These are phyloP conservation scores for Xylaria sp. DNA, from an alignment of 2,329 filamentous ascomycete species.

Conservation along the genomic window DNA sequence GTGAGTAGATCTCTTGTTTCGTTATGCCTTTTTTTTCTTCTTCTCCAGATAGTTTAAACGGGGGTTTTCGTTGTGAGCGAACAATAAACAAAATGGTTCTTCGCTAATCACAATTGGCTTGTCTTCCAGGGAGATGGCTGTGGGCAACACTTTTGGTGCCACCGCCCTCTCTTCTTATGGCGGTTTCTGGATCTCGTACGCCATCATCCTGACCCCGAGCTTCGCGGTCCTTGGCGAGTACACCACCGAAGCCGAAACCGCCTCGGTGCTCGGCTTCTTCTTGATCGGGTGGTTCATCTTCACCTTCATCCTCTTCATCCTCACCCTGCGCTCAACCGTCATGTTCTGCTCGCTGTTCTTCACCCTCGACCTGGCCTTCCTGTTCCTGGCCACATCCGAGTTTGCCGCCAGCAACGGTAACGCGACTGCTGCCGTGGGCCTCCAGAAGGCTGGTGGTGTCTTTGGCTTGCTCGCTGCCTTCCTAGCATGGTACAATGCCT, in stretches of 20 bases:
- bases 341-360: slow-evolving; percentile 84
- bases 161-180: slow-evolving; percentile 85
- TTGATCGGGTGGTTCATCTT: slow-evolving; percentile 87
- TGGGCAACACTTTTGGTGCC: slow-evolving; percentile 88
- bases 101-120: slow-evolving; percentile 13
- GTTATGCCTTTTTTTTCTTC: neutral
- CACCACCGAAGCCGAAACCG: slow-evolving; percentile 58
- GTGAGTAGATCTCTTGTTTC: slow-evolving; percentile 61
- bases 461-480: slow-evolving; percentile 87
- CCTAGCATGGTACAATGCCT: slow-evolving; percentile 86
- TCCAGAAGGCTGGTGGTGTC: slow-evolving; percentile 78
- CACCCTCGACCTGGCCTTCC: slow-evolving; percentile 78
- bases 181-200: slow-evolving; percentile 85
- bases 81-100: neutral
- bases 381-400: slow-evolving; percentile 75
- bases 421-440: slow-evolving; percentile 52
- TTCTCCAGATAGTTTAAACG: neutral
- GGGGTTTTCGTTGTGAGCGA: neutral
- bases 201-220: slow-evolving; percentile 74
- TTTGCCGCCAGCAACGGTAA: slow-evolving; percentile 66
- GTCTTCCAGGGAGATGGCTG: slow-evolving; percentile 77
- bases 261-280: slow-evolving; percentile 78
- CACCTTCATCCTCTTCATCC: slow-evolving; percentile 77
- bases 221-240: slow-evolving; percentile 69
- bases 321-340: slow-evolving; percentile 80